Conservation (phyloP, 148 eudicot genomes). For the Drosera capensis region DNA sequence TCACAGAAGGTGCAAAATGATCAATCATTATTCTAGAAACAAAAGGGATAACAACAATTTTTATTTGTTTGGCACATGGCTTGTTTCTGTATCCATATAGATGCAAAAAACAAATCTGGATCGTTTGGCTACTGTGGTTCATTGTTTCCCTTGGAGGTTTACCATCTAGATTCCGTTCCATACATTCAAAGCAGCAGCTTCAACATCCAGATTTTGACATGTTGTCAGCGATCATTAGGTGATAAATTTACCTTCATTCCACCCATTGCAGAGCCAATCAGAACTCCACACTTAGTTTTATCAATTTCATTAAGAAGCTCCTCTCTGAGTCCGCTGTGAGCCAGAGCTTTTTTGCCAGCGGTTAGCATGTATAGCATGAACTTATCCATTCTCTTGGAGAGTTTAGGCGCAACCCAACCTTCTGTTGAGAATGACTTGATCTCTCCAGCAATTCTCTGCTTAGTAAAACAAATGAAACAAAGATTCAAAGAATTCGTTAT, state of each 20-base stretch:
- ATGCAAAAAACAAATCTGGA: neutral
- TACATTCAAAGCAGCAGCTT: too few relatives aligned
- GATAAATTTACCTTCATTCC: conserved; percentile 99
- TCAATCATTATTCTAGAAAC: neutral
- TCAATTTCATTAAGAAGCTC: conserved; percentile 62
- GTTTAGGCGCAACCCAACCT: conserved; percentile 83
- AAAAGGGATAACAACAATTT: neutral
- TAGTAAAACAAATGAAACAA: conserved; percentile 3
- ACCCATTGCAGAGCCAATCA: conserved; percentile 95
- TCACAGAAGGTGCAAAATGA: too few relatives aligned
- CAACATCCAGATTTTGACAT: too few relatives aligned
- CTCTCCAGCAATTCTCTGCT: conserved; percentile 93
- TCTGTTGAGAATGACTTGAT: conserved; percentile 80
- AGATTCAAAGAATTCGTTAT: neutral
- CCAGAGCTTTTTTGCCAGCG: conserved; percentile 93
- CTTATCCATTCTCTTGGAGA: conserved; percentile 79
- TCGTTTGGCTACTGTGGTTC: too few relatives aligned
- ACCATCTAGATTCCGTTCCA: too few relatives aligned
- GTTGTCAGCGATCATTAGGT: too few relatives aligned
- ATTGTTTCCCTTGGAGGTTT: too few relatives aligned
- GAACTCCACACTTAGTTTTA: conserved; percentile 73
- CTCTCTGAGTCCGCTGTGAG: conserved; percentile 65
- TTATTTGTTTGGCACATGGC: neutral
- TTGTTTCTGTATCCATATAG: neutral
- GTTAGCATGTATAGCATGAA: conserved; percentile 96